Conservation (phyloP, 179 eudicot species). For the Heliamphora pulchella region DNA sequence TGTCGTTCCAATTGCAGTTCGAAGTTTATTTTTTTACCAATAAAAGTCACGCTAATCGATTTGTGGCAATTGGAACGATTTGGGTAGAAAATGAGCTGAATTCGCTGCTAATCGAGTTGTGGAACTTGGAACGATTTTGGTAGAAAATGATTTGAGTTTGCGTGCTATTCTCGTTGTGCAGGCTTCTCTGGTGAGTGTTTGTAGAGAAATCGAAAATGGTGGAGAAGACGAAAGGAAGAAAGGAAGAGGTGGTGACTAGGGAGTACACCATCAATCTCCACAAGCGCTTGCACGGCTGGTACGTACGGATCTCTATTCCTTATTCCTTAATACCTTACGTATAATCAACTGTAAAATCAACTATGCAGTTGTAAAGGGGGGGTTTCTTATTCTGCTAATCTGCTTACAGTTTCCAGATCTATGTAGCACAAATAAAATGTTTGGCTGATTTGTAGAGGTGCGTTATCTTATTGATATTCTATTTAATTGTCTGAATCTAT, state of each 20-base stretch:
- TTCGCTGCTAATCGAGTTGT: no score
- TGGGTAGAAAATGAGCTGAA: background rate
- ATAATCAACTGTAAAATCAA: background rate
- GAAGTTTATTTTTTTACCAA: background rate
- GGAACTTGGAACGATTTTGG: background rate
- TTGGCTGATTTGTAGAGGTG: no score
- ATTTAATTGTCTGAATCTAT: no score
- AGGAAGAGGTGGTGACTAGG: slow-evolving; percentile 65
- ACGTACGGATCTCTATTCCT: background rate
- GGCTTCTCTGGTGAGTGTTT: slow-evolving; percentile 4
- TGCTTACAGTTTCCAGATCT: no score
- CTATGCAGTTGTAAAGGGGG: background rate
- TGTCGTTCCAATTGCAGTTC: background rate
- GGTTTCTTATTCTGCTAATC: slow-evolving; percentile 10
- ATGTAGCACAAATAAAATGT: no score
- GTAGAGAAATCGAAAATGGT: slow-evolving; percentile 21
- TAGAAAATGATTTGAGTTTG: background rate
- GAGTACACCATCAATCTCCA: slow-evolving; percentile 74
- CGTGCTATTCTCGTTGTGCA: background rate
- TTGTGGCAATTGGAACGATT: background rate
- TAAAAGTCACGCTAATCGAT: background rate
- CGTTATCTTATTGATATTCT: no score
- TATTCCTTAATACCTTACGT: background rate
- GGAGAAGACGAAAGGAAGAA: slow-evolving; percentile 45
- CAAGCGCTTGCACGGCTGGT: slow-evolving; percentile 70